Base-by-base conservation (phyloP, 2,329 filamentous ascomycete species). In the Chrysosporium keratinophilum region DNA sequence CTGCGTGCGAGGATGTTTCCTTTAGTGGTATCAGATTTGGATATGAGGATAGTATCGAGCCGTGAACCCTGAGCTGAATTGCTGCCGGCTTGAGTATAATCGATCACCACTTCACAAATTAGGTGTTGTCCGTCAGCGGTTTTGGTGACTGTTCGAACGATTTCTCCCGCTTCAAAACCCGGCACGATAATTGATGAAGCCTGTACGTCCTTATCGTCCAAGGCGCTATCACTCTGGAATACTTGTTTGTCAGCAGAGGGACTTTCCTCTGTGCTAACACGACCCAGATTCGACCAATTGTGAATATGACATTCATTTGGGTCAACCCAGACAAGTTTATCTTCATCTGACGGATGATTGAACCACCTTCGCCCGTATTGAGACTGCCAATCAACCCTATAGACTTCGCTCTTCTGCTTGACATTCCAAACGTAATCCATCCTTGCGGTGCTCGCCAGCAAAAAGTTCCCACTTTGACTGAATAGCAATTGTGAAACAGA, bases 271-370 rank as follows among this genome's bases (percentile, higher is more conserved):
- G 28, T 19, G 28, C n/a, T 34, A 31, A 41, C 14, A 12, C 47
- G 20, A 14, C 23, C 9, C n/a, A 50, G 31, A 20, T 40, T 23
- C 19, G 3, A 12, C 47, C 47, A 50, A 7, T 33, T 6, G 20
- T 51, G 42, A 34, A 55, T 4, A 41, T 40, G 48, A 40, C 39
- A 37, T 39, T 52, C 35, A 4, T 39, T 45, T 28, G 34, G 28
- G n/a, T 55, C 49, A 33, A 57, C 50, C 33, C 55, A 55, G 10
- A 57, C n/a, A 19, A 55, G 33, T 15, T 54, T 19, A 5, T 31
- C n/a, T 15, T 34, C 2, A 11, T 55, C 40, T n/a, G 33, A 23
- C 14, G 55, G 55, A 37, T 57, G 55, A 12, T 52, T 31, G 7
- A 54, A 33, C 55, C 55, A 57, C 28, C 39, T 42, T 51, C 52